Base-by-base conservation (phyloP, 2,329 filamentous ascomycete genomes). In the Epichloe sp. region DNA sequence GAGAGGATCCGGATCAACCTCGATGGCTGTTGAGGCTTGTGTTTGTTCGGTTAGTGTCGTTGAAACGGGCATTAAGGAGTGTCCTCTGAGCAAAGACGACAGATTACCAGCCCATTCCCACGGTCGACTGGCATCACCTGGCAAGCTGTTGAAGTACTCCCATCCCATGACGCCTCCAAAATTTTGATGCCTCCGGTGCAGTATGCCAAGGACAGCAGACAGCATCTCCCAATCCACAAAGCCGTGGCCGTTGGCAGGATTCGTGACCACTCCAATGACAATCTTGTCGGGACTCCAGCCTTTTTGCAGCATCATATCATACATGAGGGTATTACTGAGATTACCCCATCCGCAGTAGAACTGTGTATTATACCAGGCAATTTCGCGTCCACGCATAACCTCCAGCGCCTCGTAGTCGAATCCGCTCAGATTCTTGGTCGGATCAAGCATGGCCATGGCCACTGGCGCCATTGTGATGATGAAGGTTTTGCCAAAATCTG, bases 121-220 rank as follows among this genome's bases (percentile, higher is more conserved):
- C 0, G 87, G 86, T 51, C 74, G 69, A 12, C 71, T 70, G 2
- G 62, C 63, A 23, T 78, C 82, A 1, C 82, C 83, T 0, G 86
- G 85, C 52, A 82, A 65, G 51, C 83, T 80, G 70, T 95, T 94
- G 70, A 91, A 95, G 64, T 93, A 95, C 69, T 96, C 90, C 90
- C 90, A 96, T 2, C 88, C 88, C 82, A 93, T 93, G 6, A 96
- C 82, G 1, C 90, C 90, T 0, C 89, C 90, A 64, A 95, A 93
- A 1, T 71, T 70, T 1, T 78, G 77, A 59, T 86, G 86, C 49
- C 69, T 63, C 3, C 58, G 60, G n/a, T 65, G 60, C 26, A 80
- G 59, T 3, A 68, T 60, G 12, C 61, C 57, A 3, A 79, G 61
- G 0, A 75, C 72, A 7, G 60, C 54, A 1, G 67, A 67, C 38